Evolutionary conservation across 2,329 filamentous ascomycete genomes (phyloP), one percentile per base, ranked within the genome.

Genomic region (Trichoderma endophyticum): DNA sequence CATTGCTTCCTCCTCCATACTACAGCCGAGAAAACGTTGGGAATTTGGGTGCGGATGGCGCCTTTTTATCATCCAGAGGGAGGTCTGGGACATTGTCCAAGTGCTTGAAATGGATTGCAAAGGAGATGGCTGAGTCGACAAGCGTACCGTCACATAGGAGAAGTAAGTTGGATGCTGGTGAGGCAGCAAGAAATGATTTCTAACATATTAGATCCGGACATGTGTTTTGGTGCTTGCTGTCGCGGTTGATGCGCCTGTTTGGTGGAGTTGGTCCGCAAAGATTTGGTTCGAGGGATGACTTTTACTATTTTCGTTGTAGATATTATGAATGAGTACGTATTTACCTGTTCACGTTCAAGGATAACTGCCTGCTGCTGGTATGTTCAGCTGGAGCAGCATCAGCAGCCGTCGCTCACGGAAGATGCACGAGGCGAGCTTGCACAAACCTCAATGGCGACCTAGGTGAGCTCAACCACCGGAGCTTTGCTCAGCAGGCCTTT

Each of bases 171-270:
- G 4, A 9, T 8, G 2, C 21, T 18, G 6, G 11, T 30, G 8
- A 24, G 18, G 28, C 9, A 43, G 11, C 11, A 15, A 1, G 1
- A 15, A 57, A 18, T 3, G 15, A 7, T 1, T 15, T 54, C 48
- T 65, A n/a, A 65, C 30, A 5, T 32, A 21, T 39, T 60, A 68
- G 65, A 68, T 68, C 39, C 65, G 2, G 65, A 68, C 15, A 68
- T 68, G 65, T 68, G 65, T 32, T 60, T 68, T 26, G 65, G 65
- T 18, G 36, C 65, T 48, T 68, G 65, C 18, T 68, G 65, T 60
- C 65, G 65, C 18, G 65, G 65, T 36, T 68, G 18, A 68, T 21
- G 11, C 15, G 14, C 9, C 36, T 14, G 11, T 60, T 9, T 60
- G 57, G 6, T 21, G 6, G 6, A 30, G 32, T 56, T 14, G 43